A percentile compares a stretch with the other conserved stretches of the same genome.
Conservation (phyloP, 2,329 filamentous ascomycete genomes). For the Sporothrix dimorphospora region DNA sequence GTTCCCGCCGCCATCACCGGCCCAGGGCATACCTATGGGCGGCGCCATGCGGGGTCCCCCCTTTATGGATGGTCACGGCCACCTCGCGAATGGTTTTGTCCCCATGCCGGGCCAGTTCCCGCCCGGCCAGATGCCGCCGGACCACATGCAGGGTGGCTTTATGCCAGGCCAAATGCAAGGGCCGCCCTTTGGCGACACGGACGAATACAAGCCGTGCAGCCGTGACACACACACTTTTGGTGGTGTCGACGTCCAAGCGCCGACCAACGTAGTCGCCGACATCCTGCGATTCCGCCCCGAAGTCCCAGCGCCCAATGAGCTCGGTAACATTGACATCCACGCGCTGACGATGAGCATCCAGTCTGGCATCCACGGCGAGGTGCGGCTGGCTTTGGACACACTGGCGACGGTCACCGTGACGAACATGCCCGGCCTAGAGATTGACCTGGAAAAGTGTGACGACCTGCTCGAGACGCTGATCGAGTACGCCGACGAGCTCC, state of each 20-base stretch:
- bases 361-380: constrained; percentile 85
- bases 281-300: constrained; percentile 72
- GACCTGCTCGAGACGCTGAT: constrained; percentile 86
- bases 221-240: constrained; percentile 65
- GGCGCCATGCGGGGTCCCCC: not conserved
- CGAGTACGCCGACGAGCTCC: constrained; percentile 88
- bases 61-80: constrained; percentile 7
- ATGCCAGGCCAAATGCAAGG: constrained; percentile 36
- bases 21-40: not conserved
- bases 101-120: constrained; percentile 16
- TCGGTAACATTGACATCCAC: constrained; percentile 88
- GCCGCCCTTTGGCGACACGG: constrained; percentile 50
- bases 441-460: constrained; percentile 74
- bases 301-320: constrained; percentile 72
- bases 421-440: constrained; percentile 63
- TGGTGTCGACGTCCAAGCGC: constrained; percentile 69
- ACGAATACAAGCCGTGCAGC: constrained; percentile 59
- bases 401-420: constrained; percentile 71
- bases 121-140: constrained; percentile 35
- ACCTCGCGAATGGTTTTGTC: not conserved
- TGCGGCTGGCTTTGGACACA: constrained; percentile 86
- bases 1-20: constrained; percentile 5
- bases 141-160: constrained; percentile 29
- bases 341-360: constrained; percentile 88
- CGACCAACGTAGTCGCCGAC: constrained; percentile 66